Base-by-base conservation (phyloP, 2,329 filamentous ascomycete genomes). In the Pyrenochaeta sp. region DNA sequence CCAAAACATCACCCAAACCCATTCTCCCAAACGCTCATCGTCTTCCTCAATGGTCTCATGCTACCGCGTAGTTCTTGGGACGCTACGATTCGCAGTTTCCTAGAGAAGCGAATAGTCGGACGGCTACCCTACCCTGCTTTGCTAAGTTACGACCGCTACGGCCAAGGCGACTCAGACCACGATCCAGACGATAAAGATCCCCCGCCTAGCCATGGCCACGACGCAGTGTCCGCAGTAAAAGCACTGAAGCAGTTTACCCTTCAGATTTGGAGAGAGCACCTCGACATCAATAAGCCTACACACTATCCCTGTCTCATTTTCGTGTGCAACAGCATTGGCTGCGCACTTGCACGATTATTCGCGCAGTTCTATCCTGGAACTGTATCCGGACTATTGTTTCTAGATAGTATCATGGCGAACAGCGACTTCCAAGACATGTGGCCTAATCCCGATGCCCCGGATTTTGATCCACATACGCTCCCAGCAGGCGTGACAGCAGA, bases 391-490 rank as follows among this genome's bases (percentile, higher is more conserved):
- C 71, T 83, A 34, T 54, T 88, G 1, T 79, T 87, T 8, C 81
- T 88, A 1, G 86, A 88, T 67, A 85, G 82, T 36, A 83, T 86
- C 61, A 82, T 88, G 69, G 83, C 85, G 15, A 85, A 87, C 66
- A 81, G 81, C 0, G 83, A 88, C 63, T 83, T 85, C 30, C 80
- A 85, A 1, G 83, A 81, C 5, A 59, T 87, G 4, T 85, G 85
- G 67, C 85, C 86, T 0, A 81, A 88, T 60, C 84, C 85, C 0
- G 84, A 86, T 54, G 75, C 74, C 0, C 58, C 77, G 0, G 74
- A 55, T 4, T 86, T 86, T 61, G 78, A 85, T 47, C 65, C 68
- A 0, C 52, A 61, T 0, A 65, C 64, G 0, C 70, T 86, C 2
- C 83, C 82, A 0, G 50, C 66, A 1, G 81, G 75, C 27, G 72